Conservation (phyloP, 1,139 yeast species). For the Martiniozyma asiatica region DNA sequence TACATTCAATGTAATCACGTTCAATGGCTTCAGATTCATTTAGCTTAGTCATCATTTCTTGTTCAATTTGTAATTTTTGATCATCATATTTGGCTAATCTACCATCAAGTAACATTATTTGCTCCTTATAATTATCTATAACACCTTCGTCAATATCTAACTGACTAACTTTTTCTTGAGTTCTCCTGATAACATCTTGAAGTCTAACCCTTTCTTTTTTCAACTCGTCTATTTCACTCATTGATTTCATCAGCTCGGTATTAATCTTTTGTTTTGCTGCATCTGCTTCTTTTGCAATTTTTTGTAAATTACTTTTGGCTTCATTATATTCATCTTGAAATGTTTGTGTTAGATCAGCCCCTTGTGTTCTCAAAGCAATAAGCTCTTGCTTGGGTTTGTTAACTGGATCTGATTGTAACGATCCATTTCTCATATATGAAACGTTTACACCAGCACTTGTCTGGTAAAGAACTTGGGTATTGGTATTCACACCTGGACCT, state of each 20-base stretch:
- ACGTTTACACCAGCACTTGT: conserved; percentile 22
- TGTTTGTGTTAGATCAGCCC: conserved; percentile 11
- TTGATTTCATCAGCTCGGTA: conserved; percentile 1
- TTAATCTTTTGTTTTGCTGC: too few relatives aligned
- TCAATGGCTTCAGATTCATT: conserved; percentile 25
- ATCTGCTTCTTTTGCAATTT: background rate
- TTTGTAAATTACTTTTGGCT: conserved; percentile 10
- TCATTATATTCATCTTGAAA: conserved; percentile 7
- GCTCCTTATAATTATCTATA: too few relatives aligned
- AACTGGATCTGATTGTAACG: conserved; percentile 49
- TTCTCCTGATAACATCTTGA: too few relatives aligned
- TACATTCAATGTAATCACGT: conserved; percentile 17
- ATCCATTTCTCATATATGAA: conserved; percentile 29
- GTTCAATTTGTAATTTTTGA: too few relatives aligned
- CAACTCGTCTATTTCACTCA: conserved; percentile 4
- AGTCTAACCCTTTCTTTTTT: conserved; percentile 7
- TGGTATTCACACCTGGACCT: conserved; percentile 26
- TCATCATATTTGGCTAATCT: too few relatives aligned
- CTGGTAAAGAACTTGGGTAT: conserved; percentile 34
- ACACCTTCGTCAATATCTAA: too few relatives aligned
- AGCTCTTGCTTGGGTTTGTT: conserved; percentile 21
- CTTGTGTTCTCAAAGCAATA: conserved; percentile 14
- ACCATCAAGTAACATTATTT: too few relatives aligned
- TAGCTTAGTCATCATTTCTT: conserved; percentile 21
- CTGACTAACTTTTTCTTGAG: too few relatives aligned